phyloP scores from a whole-genome alignment of 1,284 basidiomycete species.

The Peniophora sp. region DNA sequence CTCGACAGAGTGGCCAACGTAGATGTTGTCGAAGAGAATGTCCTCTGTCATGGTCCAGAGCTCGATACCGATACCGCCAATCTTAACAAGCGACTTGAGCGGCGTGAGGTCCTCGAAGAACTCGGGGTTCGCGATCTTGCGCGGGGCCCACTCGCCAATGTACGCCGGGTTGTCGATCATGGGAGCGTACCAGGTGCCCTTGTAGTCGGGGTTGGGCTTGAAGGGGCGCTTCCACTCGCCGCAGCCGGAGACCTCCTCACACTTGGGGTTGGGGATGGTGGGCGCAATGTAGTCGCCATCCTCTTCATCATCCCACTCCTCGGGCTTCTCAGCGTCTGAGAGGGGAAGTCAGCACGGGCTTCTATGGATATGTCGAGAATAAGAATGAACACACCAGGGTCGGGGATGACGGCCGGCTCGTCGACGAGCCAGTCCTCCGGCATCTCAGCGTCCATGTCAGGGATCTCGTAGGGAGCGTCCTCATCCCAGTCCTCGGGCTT shows the following conservation, averaged over 20 bases:
- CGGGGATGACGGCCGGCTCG: conserved; percentile 76
- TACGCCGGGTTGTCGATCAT: conserved; percentile 95
- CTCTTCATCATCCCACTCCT: conserved; percentile 99
- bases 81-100: conserved; percentile 76
- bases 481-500: conserved; percentile 98
- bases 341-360: not conserved
- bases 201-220: conserved; percentile 89
- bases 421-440: conserved; percentile 96
- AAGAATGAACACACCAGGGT: conserved; percentile 54
- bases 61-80: conserved; percentile 93
- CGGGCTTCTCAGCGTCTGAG: conserved; percentile 87
- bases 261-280: conserved; percentile 83
- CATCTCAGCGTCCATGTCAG: conserved; percentile 81
- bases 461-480: conserved; percentile 85
- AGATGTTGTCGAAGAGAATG: conserved; percentile 94
- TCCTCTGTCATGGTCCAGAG: conserved; percentile 99
- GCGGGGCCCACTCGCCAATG: conserved; percentile 93
- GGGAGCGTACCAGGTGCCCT: conserved; percentile 94
- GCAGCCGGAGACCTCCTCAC: conserved; percentile 85
- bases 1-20: conserved; percentile 79
- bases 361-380: not conserved
- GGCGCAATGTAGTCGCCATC: conserved; percentile 98
- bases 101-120: conserved; percentile 89
- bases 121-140: conserved; percentile 87
- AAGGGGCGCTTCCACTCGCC: conserved; percentile 87